These are phyloP conservation scores for Dichotomocladium elegans DNA, from an alignment of 371 early-diverging fungal genomes.

Conservation along the genomic window DNA sequence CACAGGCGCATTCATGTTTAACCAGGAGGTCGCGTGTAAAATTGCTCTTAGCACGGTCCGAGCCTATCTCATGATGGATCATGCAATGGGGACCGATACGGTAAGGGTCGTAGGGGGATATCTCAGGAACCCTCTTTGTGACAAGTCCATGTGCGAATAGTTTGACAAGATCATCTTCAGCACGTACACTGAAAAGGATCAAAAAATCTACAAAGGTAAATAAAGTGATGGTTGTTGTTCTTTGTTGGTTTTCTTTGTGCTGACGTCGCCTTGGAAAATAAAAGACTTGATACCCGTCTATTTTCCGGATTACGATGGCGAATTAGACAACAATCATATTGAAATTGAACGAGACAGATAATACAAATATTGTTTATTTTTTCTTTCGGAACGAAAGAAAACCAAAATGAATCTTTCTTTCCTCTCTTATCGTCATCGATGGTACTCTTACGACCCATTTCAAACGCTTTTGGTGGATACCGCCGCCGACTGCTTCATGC, in stretches of 20 bases:
- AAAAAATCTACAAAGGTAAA: conserved; percentile 30
- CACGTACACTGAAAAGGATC: conserved; percentile 55
- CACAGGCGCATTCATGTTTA: conserved; percentile 84
- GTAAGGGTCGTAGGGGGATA: neutral
- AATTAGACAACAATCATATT: too few species aligned
- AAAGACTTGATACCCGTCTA: conserved; percentile 33
- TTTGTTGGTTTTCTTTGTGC: neutral
- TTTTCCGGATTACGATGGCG: conserved; percentile 35
- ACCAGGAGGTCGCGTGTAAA: conserved; percentile 63
- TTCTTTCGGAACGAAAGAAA: too few species aligned
- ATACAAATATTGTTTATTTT: too few species aligned
- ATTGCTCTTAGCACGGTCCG: conserved; percentile 66
- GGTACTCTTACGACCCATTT: too few species aligned
- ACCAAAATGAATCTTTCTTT: too few species aligned
- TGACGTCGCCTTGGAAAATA: neutral
- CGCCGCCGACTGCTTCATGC: neutral
- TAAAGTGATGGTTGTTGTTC: neutral
- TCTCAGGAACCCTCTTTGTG: too few species aligned
- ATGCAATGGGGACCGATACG: conserved; percentile 16
- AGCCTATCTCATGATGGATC: conserved; percentile 44
- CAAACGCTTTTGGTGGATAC: neutral
- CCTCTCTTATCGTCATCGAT: too few species aligned
- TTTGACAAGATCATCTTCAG: conserved; percentile 74
- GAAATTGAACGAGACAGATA: too few species aligned
- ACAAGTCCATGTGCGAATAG: too few species aligned